A percentile compares a stretch with the other conserved stretches of the same genome.
These are phyloP conservation scores for Primulina huaijiensis DNA, from an alignment of 257 asterid genomes.

Conservation along the genomic window DNA sequence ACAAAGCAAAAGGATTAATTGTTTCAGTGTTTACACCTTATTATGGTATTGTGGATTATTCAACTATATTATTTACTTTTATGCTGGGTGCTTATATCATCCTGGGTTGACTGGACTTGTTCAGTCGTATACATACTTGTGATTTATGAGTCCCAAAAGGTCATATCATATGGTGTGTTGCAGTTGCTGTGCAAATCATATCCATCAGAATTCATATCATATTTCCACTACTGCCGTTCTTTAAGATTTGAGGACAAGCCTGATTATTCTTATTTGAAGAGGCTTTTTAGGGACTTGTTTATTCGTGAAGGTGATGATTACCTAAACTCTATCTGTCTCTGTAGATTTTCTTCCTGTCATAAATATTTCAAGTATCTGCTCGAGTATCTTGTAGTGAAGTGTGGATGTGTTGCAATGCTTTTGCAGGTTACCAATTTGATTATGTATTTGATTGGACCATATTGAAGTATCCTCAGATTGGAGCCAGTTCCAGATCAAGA, in stretches of 20 bases:
- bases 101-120: not conserved
- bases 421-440: conserved; percentile 56
- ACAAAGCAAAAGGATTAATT: not conserved
- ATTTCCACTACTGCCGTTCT: conserved; percentile 58
- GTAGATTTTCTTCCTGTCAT: not conserved
- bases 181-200: conserved; percentile 11
- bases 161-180: not conserved
- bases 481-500: conserved; percentile 49
- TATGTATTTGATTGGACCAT: conserved; percentile 60
- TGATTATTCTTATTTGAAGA: conserved; percentile 53
- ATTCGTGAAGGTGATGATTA: conserved; percentile 43
- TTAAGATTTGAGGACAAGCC: conserved; percentile 59
- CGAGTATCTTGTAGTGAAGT: not conserved
- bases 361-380: not conserved
- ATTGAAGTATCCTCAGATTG: conserved; percentile 55
- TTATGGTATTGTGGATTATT: not conserved
- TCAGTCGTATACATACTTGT: not conserved
- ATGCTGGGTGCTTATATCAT: not conserved
- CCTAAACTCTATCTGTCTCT: not conserved
- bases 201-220: conserved; percentile 57
- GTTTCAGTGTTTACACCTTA: not conserved
- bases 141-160: not conserved
- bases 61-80: not conserved
- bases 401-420: not conserved
- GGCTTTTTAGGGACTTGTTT: conserved; percentile 54